phyloP scores from a whole-genome alignment of 345 rosid genomes.

The Eucalyptus leucophloia region DNA sequence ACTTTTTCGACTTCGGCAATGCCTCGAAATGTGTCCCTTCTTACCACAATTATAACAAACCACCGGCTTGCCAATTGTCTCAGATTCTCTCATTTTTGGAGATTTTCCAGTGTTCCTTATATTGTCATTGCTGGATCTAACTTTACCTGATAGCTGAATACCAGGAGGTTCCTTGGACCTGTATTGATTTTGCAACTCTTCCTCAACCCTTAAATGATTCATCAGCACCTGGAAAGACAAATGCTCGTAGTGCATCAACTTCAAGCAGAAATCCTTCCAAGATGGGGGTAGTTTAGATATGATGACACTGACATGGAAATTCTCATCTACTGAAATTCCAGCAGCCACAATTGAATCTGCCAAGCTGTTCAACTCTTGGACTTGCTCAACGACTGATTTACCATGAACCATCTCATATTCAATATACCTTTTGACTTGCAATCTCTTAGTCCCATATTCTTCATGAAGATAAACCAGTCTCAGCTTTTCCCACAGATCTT shows the following conservation, averaged over 20 bases:
- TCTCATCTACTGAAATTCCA: conserved; percentile 55
- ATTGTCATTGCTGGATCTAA: conserved; percentile 20
- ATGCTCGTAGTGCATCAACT: conserved; percentile 39
- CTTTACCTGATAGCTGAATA: conserved; percentile 4
- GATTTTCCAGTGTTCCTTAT: conserved; percentile 17
- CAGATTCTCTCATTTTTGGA: conserved; percentile 27
- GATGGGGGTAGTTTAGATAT: conserved; percentile 74
- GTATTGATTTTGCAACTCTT: conserved; percentile 16
- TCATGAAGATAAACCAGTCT: conserved; percentile 51
- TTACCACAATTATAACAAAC: conserved; percentile 46
- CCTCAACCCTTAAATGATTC: conserved; percentile 47
- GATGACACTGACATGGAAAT: conserved; percentile 60
- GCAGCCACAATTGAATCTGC: conserved; percentile 54
- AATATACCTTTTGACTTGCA: conserved; percentile 63
- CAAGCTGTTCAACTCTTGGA: conserved; percentile 49
- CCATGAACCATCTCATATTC: conserved; percentile 61
- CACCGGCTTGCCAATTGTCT: conserved; percentile 4
- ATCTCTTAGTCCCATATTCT: conserved; percentile 48
- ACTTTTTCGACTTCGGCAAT: conserved; percentile 27
- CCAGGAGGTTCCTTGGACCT: conserved; percentile 6
- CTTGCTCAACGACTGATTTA: conserved; percentile 44
- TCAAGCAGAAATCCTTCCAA: conserved; percentile 62
- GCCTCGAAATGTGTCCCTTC: conserved; percentile 49
- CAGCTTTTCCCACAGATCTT: conserved; percentile 77
- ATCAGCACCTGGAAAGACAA: conserved; percentile 45